phyloP scores from a whole-genome alignment of 768 basidiomycete genomes.

The Pleurotus ostreatus region DNA sequence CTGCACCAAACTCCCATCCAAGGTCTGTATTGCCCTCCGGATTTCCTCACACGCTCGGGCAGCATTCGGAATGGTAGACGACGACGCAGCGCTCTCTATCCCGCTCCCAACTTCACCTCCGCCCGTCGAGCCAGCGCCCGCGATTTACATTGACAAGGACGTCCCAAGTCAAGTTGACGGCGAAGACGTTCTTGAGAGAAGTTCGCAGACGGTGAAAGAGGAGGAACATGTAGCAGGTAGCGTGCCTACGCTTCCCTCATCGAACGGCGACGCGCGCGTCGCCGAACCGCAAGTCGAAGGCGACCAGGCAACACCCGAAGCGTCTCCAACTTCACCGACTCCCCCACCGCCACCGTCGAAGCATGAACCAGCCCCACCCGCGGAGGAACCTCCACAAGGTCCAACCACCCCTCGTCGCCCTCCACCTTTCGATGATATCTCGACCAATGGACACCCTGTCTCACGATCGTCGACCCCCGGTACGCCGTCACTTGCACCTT shows the following conservation, averaged over 20 bases:
- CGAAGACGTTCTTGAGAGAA: neutral
- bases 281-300: neutral
- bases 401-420: neutral
- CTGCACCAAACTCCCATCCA: too few species aligned
- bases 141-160: neutral
- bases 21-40: too few species aligned
- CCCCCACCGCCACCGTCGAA: constrained; percentile 8
- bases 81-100: constrained; percentile 5
- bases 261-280: neutral
- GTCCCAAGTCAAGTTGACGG: neutral
- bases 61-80: constrained; percentile 3
- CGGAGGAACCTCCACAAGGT: neutral
- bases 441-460: constrained; percentile 6
- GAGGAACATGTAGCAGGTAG: neutral
- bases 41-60: too few species aligned
- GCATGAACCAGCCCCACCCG: neutral
- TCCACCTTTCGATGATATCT: neutral
- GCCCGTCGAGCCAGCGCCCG: neutral
- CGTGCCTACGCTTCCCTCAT: neutral
- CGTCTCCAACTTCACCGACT: neutral
- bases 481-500: constrained; percentile 9
- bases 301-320: neutral
- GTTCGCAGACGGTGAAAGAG: neutral
- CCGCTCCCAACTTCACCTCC: constrained; percentile 1
- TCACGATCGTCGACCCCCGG: constrained; percentile 3